Evolutionary conservation across 768 basidiomycete genomes (phyloP), one percentile per base, ranked within the genome.

Genomic region (Auriscalpium vulgare): DNA sequence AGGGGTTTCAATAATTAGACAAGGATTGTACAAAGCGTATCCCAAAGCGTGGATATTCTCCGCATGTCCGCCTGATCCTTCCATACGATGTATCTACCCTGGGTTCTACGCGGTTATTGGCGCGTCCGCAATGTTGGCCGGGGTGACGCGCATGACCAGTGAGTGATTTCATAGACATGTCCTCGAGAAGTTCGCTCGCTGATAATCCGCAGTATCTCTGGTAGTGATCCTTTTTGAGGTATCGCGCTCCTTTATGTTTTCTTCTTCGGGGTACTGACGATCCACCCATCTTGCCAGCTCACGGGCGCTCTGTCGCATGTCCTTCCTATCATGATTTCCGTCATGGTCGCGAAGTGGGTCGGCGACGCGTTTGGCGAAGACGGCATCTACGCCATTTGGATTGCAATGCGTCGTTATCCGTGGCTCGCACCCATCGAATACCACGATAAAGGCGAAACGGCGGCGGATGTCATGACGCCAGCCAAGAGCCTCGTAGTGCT

Each of bases 81-180:
- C 83, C 17, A 76, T 82, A 34, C 74, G 78, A 49, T 88, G 87
- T 63, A 78, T 88, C 38, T 87, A 81, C 11, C 87, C 86, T 8
- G 87, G 85, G 34, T 88, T 88, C 66, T 88, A 88, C 64, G 82
- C 86, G 21, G 84, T 88, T 17, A 83, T 88, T 34, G 87, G 87
- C 3, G 87, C 87, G 34, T 81, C 86, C 44, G 84, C 84, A 1
- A 84, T 88, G 84, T 70, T 88, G 6, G 85, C 82, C 17, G 87
- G 87, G 10, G 87, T 88, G 2, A 88, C 87, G 4, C 72, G 85
- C 56, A 87, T 87, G 86, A 87, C 86, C 4, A 81, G 85, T 86
- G 58, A 68, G 81, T 63, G 2, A 21, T 21, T 21, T 21, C 2
- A 21, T 21, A 1, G 29, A 21, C 29, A n/a, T 4, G 3, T 14